These are phyloP conservation scores for Mrakia blollopis DNA, from an alignment of 768 basidiomycete genomes.

Conservation along the genomic window DNA sequence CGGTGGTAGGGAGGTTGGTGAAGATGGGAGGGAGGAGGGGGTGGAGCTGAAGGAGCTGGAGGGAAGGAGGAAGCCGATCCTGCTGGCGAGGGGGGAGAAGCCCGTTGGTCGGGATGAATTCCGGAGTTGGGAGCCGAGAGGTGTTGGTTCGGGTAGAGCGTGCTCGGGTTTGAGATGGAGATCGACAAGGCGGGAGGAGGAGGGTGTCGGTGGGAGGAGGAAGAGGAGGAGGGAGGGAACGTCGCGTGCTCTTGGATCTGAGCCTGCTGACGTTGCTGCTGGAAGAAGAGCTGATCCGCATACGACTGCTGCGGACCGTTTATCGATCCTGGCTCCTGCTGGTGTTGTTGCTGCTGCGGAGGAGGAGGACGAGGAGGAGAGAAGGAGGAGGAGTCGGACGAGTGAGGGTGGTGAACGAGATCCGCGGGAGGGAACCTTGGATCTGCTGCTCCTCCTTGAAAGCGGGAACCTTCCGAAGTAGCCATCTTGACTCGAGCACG, in stretches of 20 bases:
- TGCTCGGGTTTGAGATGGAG: neutral
- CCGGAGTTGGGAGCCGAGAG: neutral
- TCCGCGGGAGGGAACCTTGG: neutral
- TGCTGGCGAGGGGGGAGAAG: neutral
- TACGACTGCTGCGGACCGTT: constrained; percentile 11
- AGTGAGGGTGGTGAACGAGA: constrained; percentile 1
- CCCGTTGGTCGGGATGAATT: neutral
- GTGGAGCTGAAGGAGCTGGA: neutral
- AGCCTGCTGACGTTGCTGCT: neutral
- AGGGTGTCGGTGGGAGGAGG: neutral
- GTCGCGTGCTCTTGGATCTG: neutral
- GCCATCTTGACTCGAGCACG: neutral
- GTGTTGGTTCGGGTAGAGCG: neutral
- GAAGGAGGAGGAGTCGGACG: neutral
- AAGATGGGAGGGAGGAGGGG: neutral
- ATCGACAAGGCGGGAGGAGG: neutral
- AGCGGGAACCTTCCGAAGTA: neutral
- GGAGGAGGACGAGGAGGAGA: no score
- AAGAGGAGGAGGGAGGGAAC: neutral
- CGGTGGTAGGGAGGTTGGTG: neutral
- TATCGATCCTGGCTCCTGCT: neutral
- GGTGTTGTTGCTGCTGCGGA: neutral
- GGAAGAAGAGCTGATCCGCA: neutral
- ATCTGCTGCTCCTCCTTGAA: constrained; percentile 15
- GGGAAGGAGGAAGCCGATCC: neutral